Base-by-base conservation (phyloP, 257 asterid genomes). In the Osmanthus fragrans region DNA sequence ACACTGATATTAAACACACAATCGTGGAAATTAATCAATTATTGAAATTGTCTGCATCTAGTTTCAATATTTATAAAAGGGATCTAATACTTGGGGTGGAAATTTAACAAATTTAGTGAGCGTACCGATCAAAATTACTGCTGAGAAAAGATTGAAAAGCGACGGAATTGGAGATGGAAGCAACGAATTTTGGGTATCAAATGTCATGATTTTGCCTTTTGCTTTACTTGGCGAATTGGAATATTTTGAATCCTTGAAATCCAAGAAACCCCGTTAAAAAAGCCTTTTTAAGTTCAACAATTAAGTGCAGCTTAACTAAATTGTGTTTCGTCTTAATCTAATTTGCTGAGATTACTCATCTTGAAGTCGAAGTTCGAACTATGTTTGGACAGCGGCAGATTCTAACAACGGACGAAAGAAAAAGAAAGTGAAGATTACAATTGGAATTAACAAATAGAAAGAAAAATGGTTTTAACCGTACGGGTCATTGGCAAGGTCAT, bases 181-280 rank as follows among this genome's bases (percentile, higher is more conserved):
- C 66, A 25, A 29, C 12, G 67, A 60, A 81, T 30, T 34, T 73
- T 81, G 72, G 39, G 77, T 54, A 80, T 82, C 77, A 69, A 66
- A 73, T 47, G 42, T 36, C 25, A 60, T 58, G 80, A 69, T 64
- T 81, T 51, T 72, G 65, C 33, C 29, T 21, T 76, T 76, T 82
- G 79, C 84, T 79, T 77, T 65, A 45, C 40, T 33, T n/a, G 72
- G 71, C 15, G 83, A 78, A 58, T 45, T 68, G 56, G 88, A 79
- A 87, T 84, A 71, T 80, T 45, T 75, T 30, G 82, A 83, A 86
- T 76, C 86, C 81, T 81, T 90, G 87, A 83, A 85, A 30, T 69
- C 42, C 36, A 84, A 87, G 89, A 65, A 82, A 84, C 82, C 83
- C 70, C 76, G 58, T 75, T 37, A 23, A 8, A 60, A 58, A 11